phyloP scores from a whole-genome alignment of 2,329 filamentous ascomycete species.

The Pseudophaeomoniella oleicola region DNA sequence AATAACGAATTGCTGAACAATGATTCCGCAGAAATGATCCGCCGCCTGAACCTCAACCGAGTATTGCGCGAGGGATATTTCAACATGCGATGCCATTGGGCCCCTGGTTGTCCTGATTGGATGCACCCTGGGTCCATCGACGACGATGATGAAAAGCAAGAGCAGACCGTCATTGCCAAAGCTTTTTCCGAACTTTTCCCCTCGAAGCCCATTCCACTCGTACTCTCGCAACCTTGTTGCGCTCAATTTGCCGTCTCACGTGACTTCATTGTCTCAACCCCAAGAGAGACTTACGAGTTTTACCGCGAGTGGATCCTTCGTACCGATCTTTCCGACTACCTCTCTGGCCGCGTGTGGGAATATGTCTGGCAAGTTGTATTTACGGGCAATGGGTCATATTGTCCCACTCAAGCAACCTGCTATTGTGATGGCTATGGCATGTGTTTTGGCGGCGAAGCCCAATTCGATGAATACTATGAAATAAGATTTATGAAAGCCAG shows the following conservation, averaged over 20 bases:
- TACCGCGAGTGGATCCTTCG: slow-evolving; percentile 47
- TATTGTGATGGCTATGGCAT: slow-evolving; percentile 51
- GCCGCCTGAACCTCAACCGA: slow-evolving; percentile 34
- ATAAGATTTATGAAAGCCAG: slow-evolving; percentile 24
- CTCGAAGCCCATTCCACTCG: slow-evolving; percentile 25
- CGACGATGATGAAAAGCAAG: slow-evolving; percentile 27
- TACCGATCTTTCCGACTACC: slow-evolving; percentile 39
- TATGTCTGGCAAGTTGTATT: slow-evolving; percentile 52
- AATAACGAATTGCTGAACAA: slow-evolving; percentile 39
- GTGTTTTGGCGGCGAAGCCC: slow-evolving; percentile 39
- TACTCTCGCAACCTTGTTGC: slow-evolving; percentile 48
- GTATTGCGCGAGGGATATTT: slow-evolving; percentile 41
- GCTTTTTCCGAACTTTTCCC: slow-evolving; percentile 34
- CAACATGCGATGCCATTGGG: slow-evolving; percentile 44
- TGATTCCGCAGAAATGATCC: slow-evolving; percentile 35
- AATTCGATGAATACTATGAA: slow-evolving; percentile 25
- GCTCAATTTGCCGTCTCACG: slow-evolving; percentile 48
- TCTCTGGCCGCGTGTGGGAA: slow-evolving; percentile 47
- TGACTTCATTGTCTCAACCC: slow-evolving; percentile 40
- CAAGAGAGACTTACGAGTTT: slow-evolving; percentile 37
- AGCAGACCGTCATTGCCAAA: slow-evolving; percentile 30
- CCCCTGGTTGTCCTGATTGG: slow-evolving; percentile 45
- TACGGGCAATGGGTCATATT: slow-evolving; percentile 30
- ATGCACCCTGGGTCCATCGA: slow-evolving; percentile 31
- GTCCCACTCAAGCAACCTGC: slow-evolving; percentile 38